Evolutionary conservation across 2,329 filamentous ascomycete species (phyloP).

Genomic region (Paecilomyces fulvus): DNA sequence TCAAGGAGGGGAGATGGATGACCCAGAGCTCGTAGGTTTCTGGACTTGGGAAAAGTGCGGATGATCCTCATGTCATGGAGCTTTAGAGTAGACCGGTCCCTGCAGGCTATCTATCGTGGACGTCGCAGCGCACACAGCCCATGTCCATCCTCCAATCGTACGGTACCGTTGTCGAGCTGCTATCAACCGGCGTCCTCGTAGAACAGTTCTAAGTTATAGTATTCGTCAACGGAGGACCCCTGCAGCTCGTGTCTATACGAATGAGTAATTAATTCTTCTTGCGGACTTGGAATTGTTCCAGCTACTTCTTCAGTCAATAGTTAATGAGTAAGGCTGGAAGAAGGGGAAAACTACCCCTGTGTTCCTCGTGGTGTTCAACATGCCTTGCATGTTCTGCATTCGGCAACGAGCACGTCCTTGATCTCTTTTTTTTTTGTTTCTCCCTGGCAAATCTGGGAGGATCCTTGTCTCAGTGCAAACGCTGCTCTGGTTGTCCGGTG

Average conservation of each 20-base stretch:
- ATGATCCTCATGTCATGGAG: slow-evolving; percentile 1
- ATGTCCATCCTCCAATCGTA: background rate
- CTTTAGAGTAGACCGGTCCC: background rate
- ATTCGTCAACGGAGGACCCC: background rate
- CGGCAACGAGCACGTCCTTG: background rate
- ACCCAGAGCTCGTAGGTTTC: background rate
- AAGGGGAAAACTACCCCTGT: background rate
- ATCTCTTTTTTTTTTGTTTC: background rate
- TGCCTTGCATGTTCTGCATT: background rate
- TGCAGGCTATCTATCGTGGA: background rate
- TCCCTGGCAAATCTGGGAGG: background rate
- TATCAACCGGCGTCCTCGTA: background rate
- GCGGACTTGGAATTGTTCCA: background rate
- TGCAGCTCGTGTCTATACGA: background rate
- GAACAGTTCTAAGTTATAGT: background rate
- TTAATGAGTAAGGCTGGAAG: background rate
- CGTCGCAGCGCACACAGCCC: background rate
- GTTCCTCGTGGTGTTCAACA: background rate
- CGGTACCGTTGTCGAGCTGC: background rate
- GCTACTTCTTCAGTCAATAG: background rate
- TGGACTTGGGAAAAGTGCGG: background rate
- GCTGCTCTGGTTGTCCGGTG: background rate
- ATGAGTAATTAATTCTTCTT: background rate
- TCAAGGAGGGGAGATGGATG: background rate
- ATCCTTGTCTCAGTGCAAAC: background rate